Base-by-base conservation (phyloP, 2,329 filamentous ascomycete species). In the Trichoderma breve region DNA sequence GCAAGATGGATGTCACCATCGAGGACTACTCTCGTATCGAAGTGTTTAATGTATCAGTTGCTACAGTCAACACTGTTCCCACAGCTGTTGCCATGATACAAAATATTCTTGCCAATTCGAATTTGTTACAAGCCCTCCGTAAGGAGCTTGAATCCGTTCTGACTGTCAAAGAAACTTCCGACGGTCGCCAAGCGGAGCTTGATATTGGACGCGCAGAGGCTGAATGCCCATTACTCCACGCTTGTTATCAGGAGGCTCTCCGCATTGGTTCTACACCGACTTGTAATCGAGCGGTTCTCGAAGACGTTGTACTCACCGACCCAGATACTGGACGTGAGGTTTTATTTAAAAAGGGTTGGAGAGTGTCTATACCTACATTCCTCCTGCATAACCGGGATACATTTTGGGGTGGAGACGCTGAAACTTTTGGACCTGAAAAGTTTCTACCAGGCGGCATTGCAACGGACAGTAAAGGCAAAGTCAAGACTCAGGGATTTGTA, bases 181-280 rank as follows among this genome's bases (percentile, higher is more conserved):
- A 30, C 18, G 47, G 55, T 5, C 51, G 53, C 4, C n/a, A 28
- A n/a, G 53, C 28, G 6, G 51, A 43, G 4, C 30, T 69, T 12
- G 21, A 69, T 18, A 26, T 69, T 30, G 47, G 47, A 6, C 28
- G 21, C 7, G 32, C n/a, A 3, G 28, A 69, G 55, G 8, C 12
- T 15, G 26, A 53, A 6, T 47, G 36, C 18, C 65, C 65, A 7
- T 30, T 58, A 15, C 65, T 69, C 8, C 8, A 43, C 2, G 51
- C 51, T 57, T 57, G 47, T 18, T 69, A 69, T 32, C 65, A 69
- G 36, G 65, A 69, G 32, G 47, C 65, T 57, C 65, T 69, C 12
- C 47, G 65, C 3, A 34, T 69, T 39, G 65, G 65, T 18, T 57
- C 47, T 53, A 58, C 34, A 11, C 51, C 65, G 14, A 69, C 53